Base-by-base conservation (phyloP, 768 basidiomycete species). In the Wakefieldia striispora region DNA sequence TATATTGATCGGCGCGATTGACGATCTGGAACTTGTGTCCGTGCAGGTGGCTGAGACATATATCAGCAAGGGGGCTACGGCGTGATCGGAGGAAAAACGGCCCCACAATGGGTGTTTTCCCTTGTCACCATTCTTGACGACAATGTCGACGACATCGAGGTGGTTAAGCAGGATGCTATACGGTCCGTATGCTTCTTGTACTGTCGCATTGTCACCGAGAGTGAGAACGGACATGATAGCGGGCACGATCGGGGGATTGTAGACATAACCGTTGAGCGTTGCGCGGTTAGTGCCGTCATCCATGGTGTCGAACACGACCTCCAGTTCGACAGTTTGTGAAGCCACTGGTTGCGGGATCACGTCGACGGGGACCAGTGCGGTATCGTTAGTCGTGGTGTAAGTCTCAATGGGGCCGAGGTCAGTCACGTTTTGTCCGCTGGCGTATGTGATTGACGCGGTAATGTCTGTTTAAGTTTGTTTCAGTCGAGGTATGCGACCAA, bases 1-100 rank as follows among this genome's bases (percentile, higher is more conserved):
- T 81, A 57, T 83, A 91, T 63, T 95, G 79, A 46, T 74, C 57
- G 2, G 82, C 78, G 46, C 87, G 84, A 48, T 81, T 76, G 19
- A 95, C 83, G 53, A 98, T 78, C 72, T 88, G 86, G 71, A 84
- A 79, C 59, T 86, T 84, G 73, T 95, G 91, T 0, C 94, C 94
- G 68, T 95, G 93, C 47, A 95, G 67, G 66, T 97, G 93, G 81
- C 92, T 93, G 44, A 53, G 37, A 36, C 16, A n/a, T 2, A 20
- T 4, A 50, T 57, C 31, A 40, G 29, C 41, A 47, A 29, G 20
- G 26, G 41, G 13, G 29, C 4, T 7, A 35, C 13, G 14, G 50
- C 13, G 48, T 31, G n/a, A 1, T 14, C 3, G 13, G 29, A 44
- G 47, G 44, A 53, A 19, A n/a, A 12, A 9, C 0, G 3, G 1